These are phyloP conservation scores for Sugiyamaella japonica DNA, from an alignment of 1,139 yeast species.

Conservation along the genomic window DNA sequence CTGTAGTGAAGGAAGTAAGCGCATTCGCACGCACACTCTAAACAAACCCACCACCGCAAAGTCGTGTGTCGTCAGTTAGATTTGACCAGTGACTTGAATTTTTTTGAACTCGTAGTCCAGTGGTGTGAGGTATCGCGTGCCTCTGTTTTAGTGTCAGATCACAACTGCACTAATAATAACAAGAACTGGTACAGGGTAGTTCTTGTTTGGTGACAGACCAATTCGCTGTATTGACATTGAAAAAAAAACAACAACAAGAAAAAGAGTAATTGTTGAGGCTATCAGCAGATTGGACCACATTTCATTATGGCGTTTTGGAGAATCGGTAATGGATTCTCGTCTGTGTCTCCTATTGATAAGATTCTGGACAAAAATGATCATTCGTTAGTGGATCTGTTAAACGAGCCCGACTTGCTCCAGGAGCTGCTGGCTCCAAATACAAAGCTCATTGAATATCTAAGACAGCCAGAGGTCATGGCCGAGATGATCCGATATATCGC, in stretches of 20 bases:
- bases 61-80: neutral
- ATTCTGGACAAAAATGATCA: conserved; percentile 61
- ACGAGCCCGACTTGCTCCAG: conserved; percentile 83
- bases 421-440: conserved; percentile 83
- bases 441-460: conserved; percentile 72
- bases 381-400: conserved; percentile 66
- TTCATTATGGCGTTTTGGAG: conserved; percentile 71
- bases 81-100: neutral
- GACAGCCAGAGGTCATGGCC: conserved; percentile 68
- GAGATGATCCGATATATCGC: conserved; percentile 69
- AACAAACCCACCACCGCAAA: neutral
- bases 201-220: neutral
- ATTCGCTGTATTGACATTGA: neutral
- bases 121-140: neutral
- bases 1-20: neutral
- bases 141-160: neutral
- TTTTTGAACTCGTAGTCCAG: neutral
- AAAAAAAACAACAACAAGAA: neutral
- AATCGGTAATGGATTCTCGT: conserved; percentile 79
- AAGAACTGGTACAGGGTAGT: neutral
- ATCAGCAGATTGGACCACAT: neutral
- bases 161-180: neutral
- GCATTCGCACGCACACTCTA: neutral
- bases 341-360: conserved; percentile 71
- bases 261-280: neutral